These are phyloP conservation scores for Strigomonas galati DNA, from an alignment of 208 protist species.

Conservation along the genomic window DNA sequence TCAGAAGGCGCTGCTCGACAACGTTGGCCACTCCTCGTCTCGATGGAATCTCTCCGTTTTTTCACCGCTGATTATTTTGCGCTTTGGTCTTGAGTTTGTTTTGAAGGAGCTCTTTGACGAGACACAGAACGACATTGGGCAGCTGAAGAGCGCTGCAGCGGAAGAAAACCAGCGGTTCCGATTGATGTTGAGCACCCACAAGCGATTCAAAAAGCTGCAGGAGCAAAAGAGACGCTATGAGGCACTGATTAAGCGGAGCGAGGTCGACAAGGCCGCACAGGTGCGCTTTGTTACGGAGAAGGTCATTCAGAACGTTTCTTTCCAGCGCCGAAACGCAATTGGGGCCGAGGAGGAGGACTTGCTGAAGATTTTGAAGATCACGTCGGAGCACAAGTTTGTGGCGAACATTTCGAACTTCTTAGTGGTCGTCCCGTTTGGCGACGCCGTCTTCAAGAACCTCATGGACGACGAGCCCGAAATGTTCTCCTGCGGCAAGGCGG, in stretches of 20 bases:
- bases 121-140: conserved; percentile 50
- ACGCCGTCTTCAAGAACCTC: conserved; percentile 69
- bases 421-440: conserved; percentile 79
- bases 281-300: conserved; percentile 47
- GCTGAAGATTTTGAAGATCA: conserved; percentile 34
- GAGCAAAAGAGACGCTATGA: conserved; percentile 54
- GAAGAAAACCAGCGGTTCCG: conserved; percentile 26
- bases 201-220: conserved; percentile 54
- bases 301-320: conserved; percentile 23
- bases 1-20: conserved; percentile 52
- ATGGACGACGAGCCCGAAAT: conserved; percentile 55
- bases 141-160: conserved; percentile 42
- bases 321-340: conserved; percentile 12
- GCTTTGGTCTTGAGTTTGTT: conserved; percentile 55
- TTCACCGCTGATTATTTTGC: conserved; percentile 67
- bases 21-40: conserved; percentile 47
- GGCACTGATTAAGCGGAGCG: conserved; percentile 28
- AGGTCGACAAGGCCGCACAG: conserved; percentile 34
- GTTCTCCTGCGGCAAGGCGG: conserved; percentile 39
- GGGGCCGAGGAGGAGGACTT: conserved; percentile 17
- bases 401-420: conserved; percentile 66
- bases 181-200: conserved; percentile 35
- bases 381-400: conserved; percentile 43
- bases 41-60: conserved; percentile 61
- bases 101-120: conserved; percentile 65